Evolutionary conservation across 2,329 filamentous ascomycete genomes (phyloP).

Genomic region (Penicillium sp.): DNA sequence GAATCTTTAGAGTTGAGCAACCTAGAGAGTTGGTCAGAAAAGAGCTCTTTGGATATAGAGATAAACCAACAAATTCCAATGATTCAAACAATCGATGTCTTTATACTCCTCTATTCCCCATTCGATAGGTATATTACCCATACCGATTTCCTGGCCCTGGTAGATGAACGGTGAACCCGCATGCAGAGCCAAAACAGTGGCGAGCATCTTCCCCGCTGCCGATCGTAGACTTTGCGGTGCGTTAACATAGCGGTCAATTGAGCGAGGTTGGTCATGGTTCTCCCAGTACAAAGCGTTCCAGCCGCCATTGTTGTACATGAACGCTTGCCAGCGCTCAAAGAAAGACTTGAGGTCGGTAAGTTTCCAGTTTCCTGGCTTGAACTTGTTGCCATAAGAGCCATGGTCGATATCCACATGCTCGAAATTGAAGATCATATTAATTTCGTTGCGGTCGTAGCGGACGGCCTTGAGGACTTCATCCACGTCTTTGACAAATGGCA

Average conservation of each 20-base stretch:
- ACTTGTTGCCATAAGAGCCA: conserved; percentile 54
- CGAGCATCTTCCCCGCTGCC: conserved; percentile 63
- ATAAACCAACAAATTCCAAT: conserved; percentile 51
- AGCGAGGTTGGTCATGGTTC: conserved; percentile 69
- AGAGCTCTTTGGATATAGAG: no score
- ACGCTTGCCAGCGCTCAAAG: conserved; percentile 63
- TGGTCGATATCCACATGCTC: conserved; percentile 68
- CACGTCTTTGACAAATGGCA: conserved; percentile 57
- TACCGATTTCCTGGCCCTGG: conserved; percentile 72
- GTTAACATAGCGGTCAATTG: conserved; percentile 61
- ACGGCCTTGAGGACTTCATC: conserved; percentile 61
- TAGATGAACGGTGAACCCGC: conserved; percentile 70
- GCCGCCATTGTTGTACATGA: conserved; percentile 63
- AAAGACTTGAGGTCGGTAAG: conserved; percentile 59
- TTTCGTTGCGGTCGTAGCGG: conserved; percentile 60
- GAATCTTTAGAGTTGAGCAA: conserved; percentile 34
- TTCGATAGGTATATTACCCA: conserved; percentile 65
- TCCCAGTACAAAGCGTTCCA: conserved; percentile 71
- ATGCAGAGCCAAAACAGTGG: conserved; percentile 61
- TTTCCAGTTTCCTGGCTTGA: conserved; percentile 52
- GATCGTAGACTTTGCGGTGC: conserved; percentile 57
- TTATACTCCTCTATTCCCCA: conserved; percentile 71
- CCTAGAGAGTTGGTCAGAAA: conserved; percentile 26
- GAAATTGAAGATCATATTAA: conserved; percentile 77
- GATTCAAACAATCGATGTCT: conserved; percentile 67